phyloP scores from a whole-genome alignment of 2,329 filamentous ascomycete species.

The Sporothrix pseudoabietina region DNA sequence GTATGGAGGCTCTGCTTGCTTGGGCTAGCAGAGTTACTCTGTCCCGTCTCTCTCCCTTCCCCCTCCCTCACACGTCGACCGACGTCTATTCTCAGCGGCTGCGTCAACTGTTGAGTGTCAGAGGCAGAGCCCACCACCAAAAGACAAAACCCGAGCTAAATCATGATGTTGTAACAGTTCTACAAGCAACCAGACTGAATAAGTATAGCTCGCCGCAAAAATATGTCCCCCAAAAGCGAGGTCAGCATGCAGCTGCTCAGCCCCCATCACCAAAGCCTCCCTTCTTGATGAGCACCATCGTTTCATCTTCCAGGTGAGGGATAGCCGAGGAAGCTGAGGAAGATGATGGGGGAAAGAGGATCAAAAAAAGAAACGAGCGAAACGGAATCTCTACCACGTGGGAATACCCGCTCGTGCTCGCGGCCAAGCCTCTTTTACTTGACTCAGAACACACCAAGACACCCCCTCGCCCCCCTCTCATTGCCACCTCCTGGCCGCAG shows the following conservation, averaged over 20 bases:
- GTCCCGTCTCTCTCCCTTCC: neutral
- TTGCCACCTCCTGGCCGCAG: neutral
- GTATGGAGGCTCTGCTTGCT: conserved; percentile 10
- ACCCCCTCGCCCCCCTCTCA: neutral
- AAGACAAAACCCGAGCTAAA: conserved; percentile 8
- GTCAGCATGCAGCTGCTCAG: neutral
- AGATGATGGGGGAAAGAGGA: neutral
- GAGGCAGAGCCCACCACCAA: neutral
- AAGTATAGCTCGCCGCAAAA: conserved; percentile 1
- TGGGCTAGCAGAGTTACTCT: neutral
- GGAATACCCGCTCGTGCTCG: neutral
- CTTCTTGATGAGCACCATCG: neutral
- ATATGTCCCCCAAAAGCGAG: neutral
- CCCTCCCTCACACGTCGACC: neutral
- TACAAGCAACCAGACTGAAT: neutral
- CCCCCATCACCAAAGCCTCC: conserved; percentile 7
- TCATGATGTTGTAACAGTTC: neutral
- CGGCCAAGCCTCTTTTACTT: neutral
- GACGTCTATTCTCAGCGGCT: neutral
- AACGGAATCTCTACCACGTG: neutral
- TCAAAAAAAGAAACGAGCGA: neutral
- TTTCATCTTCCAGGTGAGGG: neutral
- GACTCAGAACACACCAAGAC: neutral
- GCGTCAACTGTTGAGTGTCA: neutral
- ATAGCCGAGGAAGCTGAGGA: neutral